These are phyloP conservation scores for Torulaspora gathmanii DNA, from an alignment of 805 yeast genomes.

Conservation along the genomic window DNA sequence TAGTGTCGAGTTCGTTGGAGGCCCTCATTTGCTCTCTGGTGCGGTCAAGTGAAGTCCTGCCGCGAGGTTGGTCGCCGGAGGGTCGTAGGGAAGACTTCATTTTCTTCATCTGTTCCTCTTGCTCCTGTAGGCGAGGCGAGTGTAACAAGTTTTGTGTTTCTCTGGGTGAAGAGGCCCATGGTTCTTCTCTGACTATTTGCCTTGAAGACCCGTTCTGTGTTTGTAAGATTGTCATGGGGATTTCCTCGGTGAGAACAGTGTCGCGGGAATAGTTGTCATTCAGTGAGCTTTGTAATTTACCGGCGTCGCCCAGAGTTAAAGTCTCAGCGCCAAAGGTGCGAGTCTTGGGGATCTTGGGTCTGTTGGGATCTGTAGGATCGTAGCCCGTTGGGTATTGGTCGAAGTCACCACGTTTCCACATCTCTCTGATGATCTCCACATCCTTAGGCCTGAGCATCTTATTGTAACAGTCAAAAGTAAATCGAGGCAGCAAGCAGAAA, in stretches of 20 bases:
- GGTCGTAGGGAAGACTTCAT: constrained; percentile 9
- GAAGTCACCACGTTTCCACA: constrained; percentile 62
- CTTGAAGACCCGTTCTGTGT: constrained; percentile 32
- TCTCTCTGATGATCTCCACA: constrained; percentile 68
- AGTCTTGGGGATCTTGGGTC: constrained; percentile 49
- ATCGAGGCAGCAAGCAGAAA: constrained; percentile 63
- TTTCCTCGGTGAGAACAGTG: constrained; percentile 39
- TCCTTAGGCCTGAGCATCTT: constrained; percentile 58
- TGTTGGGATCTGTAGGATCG: constrained; percentile 77
- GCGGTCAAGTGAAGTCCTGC: constrained; percentile 38
- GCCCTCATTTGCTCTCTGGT: constrained; percentile 38
- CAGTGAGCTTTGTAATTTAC: constrained; percentile 16
- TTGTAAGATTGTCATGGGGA: constrained; percentile 33
- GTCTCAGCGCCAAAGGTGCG: constrained; percentile 34
- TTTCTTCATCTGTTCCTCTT: constrained; percentile 3
- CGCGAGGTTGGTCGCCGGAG: constrained; percentile 3
- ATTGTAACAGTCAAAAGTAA: constrained; percentile 51
- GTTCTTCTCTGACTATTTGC: constrained; percentile 19
- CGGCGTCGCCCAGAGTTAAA: constrained; percentile 31
- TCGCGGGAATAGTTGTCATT: constrained; percentile 25
- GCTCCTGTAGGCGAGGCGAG: constrained; percentile 19
- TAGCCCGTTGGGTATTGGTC: constrained; percentile 60
- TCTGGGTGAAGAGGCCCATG: constrained; percentile 25
- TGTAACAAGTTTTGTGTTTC: constrained; percentile 27
- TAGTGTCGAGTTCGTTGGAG: constrained; percentile 36